Percentiles rank a stretch among this genome's conserved stretches.
These are phyloP conservation scores for Emmonsiellopsis sp. DNA, from an alignment of 2,329 filamentous ascomycete genomes.

Conservation along the genomic window DNA sequence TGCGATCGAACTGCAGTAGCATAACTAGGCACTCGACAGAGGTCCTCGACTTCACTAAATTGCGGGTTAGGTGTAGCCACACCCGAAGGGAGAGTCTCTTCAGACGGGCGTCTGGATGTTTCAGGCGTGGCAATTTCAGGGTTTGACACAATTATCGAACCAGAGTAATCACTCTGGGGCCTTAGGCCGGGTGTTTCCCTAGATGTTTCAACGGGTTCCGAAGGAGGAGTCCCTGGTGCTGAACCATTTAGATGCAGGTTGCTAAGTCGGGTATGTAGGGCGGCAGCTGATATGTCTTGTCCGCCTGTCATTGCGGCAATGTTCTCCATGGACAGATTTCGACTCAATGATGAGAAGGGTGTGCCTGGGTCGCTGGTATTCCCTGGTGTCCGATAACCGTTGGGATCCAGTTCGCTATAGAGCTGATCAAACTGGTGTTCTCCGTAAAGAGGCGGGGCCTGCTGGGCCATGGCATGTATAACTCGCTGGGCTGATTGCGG, in stretches of 20 bases:
- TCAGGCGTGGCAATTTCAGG: slow-evolving; percentile 24
- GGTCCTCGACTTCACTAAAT: slow-evolving; percentile 51
- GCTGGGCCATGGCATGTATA: slow-evolving; percentile 48
- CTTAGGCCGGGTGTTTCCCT: slow-evolving; percentile 17
- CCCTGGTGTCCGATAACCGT: slow-evolving; percentile 70
- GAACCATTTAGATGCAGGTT: slow-evolving; percentile 38
- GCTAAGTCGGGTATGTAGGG: slow-evolving; percentile 60
- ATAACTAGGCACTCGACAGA: slow-evolving; percentile 70
- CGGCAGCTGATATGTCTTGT: slow-evolving; percentile 53
- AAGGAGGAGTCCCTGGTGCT: slow-evolving; percentile 5
- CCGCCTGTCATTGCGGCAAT: slow-evolving; percentile 47
- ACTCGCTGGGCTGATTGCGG: slow-evolving; percentile 41
- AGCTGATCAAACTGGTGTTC: slow-evolving; percentile 83
- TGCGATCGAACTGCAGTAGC: slow-evolving; percentile 62
- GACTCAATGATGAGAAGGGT: slow-evolving; percentile 64
- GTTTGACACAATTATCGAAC: slow-evolving; percentile 21
- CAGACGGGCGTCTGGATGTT: slow-evolving; percentile 38
- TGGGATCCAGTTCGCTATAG: slow-evolving; percentile 76
- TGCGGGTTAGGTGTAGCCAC: slow-evolving; percentile 34
- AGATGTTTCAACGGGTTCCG: slow-evolving; percentile 2
- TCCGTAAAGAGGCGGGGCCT: slow-evolving; percentile 87
- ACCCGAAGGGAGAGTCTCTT: slow-evolving; percentile 37
- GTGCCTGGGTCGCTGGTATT: slow-evolving; percentile 63
- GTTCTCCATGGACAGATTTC: slow-evolving; percentile 74
- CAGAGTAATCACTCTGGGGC: slow-evolving; percentile 9